Conservation (phyloP, 768 basidiomycete genomes). For the Leccinellum luteum region DNA sequence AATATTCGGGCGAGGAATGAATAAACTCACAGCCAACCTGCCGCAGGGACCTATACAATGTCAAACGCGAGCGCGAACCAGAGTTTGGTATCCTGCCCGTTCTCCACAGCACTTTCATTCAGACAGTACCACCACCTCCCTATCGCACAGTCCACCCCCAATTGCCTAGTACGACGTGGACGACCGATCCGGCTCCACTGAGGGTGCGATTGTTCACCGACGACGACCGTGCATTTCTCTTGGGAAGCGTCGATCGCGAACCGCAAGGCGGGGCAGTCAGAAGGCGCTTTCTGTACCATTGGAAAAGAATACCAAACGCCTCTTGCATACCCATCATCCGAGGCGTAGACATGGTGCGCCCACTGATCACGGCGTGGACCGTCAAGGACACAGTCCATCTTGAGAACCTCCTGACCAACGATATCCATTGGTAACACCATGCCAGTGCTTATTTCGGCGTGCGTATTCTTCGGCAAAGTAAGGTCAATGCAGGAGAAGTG, state of each 20-base stretch:
- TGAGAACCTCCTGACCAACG: not conserved
- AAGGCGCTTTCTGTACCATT: not conserved
- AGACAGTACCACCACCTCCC: not conserved
- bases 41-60: no score
- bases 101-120: no score
- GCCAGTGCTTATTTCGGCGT: not conserved
- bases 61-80: no score
- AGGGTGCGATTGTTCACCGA: not conserved
- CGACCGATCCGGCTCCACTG: not conserved
- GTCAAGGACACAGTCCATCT: not conserved
- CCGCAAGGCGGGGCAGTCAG: not conserved
- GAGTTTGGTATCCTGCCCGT: no score
- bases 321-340: conserved; percentile 1
- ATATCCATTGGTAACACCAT: not conserved
- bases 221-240: not conserved
- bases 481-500: not conserved
- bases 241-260: not conserved
- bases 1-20: not conserved
- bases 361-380: no score
- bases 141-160: not conserved
- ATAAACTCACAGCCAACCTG: not conserved
- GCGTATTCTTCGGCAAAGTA: not conserved
- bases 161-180: not conserved
- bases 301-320: not conserved
- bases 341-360: not conserved